Evolutionary conservation across 345 rosid species (phyloP).

Genomic region (Acer yangbiense): DNA sequence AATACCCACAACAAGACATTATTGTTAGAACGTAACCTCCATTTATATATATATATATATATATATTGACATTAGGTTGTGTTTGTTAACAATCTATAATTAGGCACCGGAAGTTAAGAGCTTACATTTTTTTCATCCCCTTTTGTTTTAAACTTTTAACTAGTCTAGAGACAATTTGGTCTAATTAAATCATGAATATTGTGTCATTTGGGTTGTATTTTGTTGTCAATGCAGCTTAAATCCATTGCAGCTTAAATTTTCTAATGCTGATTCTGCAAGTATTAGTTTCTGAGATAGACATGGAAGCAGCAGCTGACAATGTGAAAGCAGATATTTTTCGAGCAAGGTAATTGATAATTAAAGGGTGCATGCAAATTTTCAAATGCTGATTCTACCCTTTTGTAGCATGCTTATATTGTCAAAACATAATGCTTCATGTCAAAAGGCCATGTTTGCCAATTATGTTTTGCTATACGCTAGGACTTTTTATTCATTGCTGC

Average conservation of each 20-base stretch:
- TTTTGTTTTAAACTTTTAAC: background rate
- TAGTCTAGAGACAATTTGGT: background rate
- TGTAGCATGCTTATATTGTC: background rate
- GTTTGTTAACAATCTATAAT: too few species aligned
- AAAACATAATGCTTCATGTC: background rate
- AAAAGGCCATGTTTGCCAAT: background rate
- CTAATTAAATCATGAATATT: background rate
- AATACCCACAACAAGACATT: background rate
- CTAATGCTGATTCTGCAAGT: slow-evolving; percentile 70
- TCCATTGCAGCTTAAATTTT: slow-evolving; percentile 35
- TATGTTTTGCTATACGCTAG: background rate
- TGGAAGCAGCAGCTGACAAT: slow-evolving; percentile 40
- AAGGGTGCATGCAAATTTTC: background rate
- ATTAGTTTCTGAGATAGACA: slow-evolving; percentile 62
- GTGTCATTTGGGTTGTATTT: background rate
- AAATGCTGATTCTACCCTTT: background rate
- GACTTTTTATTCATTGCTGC: background rate
- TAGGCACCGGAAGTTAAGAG: too few species aligned
- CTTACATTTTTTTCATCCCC: background rate
- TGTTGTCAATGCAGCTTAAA: too few species aligned
- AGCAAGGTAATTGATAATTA: slow-evolving; percentile 53
- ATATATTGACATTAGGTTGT: too few species aligned
- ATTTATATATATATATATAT: too few species aligned
- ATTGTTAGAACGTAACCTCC: too few species aligned
- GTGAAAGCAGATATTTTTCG: slow-evolving; percentile 48